Percentiles rank a stretch among this genome's conserved stretches.
phyloP scores from a whole-genome alignment of 345 rosid genomes.

The Punica granatum region DNA sequence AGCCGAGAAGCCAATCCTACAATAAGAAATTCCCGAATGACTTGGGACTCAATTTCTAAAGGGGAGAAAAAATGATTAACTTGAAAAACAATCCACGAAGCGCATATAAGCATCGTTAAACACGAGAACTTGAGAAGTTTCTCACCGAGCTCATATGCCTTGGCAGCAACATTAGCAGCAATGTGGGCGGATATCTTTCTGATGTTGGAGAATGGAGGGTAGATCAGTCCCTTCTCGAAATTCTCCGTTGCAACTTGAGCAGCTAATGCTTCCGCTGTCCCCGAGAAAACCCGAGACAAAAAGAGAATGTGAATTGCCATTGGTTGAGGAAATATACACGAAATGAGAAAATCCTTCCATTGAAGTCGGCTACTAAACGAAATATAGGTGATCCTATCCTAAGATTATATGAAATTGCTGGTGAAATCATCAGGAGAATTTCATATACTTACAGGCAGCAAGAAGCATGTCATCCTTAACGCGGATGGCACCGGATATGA shows the following conservation, averaged over 20 bases:
- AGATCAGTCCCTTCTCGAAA: conserved; percentile 67
- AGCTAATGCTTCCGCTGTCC: conserved; percentile 90
- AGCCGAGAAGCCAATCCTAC: conserved; percentile 84
- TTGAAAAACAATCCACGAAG: background rate
- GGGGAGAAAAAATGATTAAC: background rate
- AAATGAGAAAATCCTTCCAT: background rate
- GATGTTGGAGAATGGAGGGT: conserved; percentile 88
- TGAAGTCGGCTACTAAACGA: too few species aligned
- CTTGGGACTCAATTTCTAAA: background rate
- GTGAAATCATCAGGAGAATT: background rate
- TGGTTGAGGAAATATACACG: background rate
- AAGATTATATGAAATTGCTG: background rate
- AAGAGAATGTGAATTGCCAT: background rate
- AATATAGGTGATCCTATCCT: too few species aligned
- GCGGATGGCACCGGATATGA: conserved; percentile 83
- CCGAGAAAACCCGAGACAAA: background rate
- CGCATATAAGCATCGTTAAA: background rate
- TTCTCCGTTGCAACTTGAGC: conserved; percentile 63
- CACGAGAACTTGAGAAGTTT: background rate
- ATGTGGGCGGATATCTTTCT: conserved; percentile 83
- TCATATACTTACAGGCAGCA: conserved; percentile 77
- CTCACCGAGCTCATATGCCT: conserved; percentile 89
- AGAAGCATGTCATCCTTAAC: conserved; percentile 94
- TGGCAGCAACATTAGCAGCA: conserved; percentile 86
- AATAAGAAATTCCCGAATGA: background rate